Conservation (phyloP, 148 eudicot genomes). For the Silene uniflora region DNA sequence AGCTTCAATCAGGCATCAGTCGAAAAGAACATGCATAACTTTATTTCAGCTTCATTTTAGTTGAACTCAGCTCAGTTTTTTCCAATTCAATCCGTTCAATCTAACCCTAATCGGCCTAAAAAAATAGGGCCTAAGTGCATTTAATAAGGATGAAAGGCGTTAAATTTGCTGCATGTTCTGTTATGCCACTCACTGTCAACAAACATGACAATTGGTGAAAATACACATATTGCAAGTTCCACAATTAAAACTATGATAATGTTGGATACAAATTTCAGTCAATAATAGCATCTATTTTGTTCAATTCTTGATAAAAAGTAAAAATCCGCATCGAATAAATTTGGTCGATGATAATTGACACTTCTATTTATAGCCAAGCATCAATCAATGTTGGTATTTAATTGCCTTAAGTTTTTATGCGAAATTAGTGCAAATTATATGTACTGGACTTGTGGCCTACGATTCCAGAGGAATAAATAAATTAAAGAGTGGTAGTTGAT, state of each 20-base stretch:
- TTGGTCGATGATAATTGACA: background rate
- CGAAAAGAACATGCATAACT: too few relatives aligned
- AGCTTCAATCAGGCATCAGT: too few relatives aligned
- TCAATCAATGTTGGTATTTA: background rate
- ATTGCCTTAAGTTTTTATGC: constrained; percentile 10
- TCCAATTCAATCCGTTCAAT: too few relatives aligned
- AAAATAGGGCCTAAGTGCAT: too few relatives aligned
- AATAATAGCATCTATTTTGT: background rate
- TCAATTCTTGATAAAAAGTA: background rate
- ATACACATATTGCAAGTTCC: background rate
- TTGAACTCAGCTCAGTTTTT: too few relatives aligned
- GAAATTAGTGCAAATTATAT: background rate
- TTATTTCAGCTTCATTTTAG: too few relatives aligned
- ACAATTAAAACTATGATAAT: background rate
- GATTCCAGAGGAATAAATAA: background rate
- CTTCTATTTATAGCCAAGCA: constrained; percentile 25
- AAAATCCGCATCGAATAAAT: background rate
- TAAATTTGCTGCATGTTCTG: too few relatives aligned
- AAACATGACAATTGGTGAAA: background rate
- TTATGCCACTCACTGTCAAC: too few relatives aligned
- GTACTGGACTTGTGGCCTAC: background rate
- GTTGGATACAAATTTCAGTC: background rate
- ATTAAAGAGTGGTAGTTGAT: constrained; percentile 13
- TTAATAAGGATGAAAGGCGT: too few relatives aligned
- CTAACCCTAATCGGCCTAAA: too few relatives aligned